Percentiles rank a stretch among this genome's conserved stretches.
These are phyloP conservation scores for Botryotinia globosa DNA, from an alignment of 2,329 filamentous ascomycete genomes.

Conservation along the genomic window DNA sequence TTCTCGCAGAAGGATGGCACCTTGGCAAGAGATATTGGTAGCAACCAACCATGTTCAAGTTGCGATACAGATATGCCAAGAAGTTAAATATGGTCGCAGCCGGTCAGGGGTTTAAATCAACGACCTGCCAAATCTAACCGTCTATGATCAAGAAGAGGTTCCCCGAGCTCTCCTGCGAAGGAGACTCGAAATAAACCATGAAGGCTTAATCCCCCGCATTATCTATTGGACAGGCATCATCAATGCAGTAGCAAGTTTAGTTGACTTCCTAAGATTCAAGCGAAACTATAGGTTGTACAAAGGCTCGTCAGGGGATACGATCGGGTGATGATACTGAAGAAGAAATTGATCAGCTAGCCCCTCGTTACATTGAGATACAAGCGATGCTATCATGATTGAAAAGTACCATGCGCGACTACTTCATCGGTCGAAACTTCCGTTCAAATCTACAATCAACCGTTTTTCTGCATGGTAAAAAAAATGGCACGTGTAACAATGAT, in stretches of 20 bases:
- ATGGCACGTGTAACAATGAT: conserved; percentile 7
- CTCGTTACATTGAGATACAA: not conserved
- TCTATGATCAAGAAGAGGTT: not conserved
- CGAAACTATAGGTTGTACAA: not conserved
- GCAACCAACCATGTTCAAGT: not conserved
- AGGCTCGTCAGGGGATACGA: conserved; percentile 12
- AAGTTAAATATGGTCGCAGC: not conserved
- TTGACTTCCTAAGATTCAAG: not conserved
- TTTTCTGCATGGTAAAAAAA: conserved; percentile 10
- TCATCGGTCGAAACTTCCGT: conserved; percentile 9
- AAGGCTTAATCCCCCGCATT: conserved; percentile 9
- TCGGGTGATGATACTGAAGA: conserved; percentile 15
- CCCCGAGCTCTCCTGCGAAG: not conserved
- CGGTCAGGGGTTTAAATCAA: not conserved
- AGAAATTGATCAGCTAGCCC: conserved; percentile 14
- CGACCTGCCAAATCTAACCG: conserved; percentile 8
- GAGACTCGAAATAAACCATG: not conserved
- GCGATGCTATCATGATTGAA: not conserved
- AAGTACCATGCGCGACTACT: not conserved
- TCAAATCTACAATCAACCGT: not conserved
- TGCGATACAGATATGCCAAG: not conserved
- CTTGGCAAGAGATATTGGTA: not conserved
- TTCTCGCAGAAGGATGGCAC: not conserved
- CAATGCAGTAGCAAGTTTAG: not conserved
- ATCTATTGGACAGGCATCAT: not conserved